These are phyloP conservation scores for Leccinum aurantiacum DNA, from an alignment of 768 basidiomycete genomes.

Conservation along the genomic window DNA sequence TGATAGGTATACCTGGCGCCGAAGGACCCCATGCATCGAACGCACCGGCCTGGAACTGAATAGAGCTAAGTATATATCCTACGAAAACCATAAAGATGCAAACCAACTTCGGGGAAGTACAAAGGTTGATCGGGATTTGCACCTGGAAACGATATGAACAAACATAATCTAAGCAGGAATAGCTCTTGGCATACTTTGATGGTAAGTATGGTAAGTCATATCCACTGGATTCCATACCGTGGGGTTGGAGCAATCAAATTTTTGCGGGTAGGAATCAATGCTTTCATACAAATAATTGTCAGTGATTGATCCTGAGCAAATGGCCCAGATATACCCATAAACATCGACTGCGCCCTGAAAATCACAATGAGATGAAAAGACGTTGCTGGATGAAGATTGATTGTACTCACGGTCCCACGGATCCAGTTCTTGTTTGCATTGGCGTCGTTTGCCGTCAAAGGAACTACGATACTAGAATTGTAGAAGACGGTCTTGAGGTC, in stretches of 20 bases:
- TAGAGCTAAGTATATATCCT: slow-evolving; percentile 8
- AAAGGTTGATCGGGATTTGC: slow-evolving; percentile 53
- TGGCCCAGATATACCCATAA: slow-evolving; percentile 48
- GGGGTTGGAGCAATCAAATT: slow-evolving; percentile 79
- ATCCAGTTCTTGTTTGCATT: slow-evolving; percentile 59
- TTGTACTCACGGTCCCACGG: slow-evolving; percentile 57
- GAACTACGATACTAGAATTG: slow-evolving; percentile 59
- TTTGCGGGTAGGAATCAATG: slow-evolving; percentile 73
- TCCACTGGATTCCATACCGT: slow-evolving; percentile 62
- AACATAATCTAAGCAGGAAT: neutral
- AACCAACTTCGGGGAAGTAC: slow-evolving; percentile 67
- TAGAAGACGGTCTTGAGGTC: slow-evolving; percentile 59
- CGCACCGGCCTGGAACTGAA: slow-evolving; percentile 70
- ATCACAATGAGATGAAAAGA: slow-evolving; percentile 6
- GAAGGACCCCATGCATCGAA: slow-evolving; percentile 82
- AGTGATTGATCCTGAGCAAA: neutral
- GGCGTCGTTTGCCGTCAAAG: slow-evolving; percentile 75
- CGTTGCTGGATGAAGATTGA: neutral
- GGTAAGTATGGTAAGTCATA: slow-evolving; percentile 65
- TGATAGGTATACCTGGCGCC: slow-evolving; percentile 50
- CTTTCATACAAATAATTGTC: slow-evolving; percentile 27
- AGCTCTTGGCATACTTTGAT: slow-evolving; percentile 34
- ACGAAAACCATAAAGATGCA: neutral
- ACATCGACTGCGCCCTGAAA: slow-evolving; percentile 66
- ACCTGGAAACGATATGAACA: slow-evolving; percentile 38